Evolutionary conservation across 106 monocot genomes (phyloP).

Genomic region (Posidonia australis): DNA sequence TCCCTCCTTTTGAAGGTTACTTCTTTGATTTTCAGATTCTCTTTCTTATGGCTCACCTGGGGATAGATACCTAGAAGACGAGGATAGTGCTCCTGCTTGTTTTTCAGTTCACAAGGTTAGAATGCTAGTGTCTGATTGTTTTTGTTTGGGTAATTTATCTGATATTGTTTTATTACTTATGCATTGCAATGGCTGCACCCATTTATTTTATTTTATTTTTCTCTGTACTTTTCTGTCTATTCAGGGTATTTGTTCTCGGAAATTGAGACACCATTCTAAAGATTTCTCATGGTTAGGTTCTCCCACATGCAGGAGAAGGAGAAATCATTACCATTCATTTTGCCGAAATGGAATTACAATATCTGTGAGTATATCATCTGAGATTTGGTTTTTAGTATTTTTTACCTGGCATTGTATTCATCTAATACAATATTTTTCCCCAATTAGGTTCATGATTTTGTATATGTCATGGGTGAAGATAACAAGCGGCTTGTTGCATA

Average conservation of each 20-base stretch:
- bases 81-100: background rate
- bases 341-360: slow-evolving; percentile 55
- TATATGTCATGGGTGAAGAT: slow-evolving; percentile 62
- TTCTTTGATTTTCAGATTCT: background rate
- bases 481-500: slow-evolving; percentile 73
- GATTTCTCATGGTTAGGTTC: slow-evolving; percentile 79
- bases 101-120: background rate
- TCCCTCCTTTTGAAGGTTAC: background rate
- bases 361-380: slow-evolving; percentile 45
- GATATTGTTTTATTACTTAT: background rate
- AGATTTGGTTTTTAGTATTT: background rate
- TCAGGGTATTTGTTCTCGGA: slow-evolving; percentile 40
- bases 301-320: slow-evolving; percentile 44
- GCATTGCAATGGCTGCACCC: background rate
- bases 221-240: slow-evolving; percentile 7
- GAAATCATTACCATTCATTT: slow-evolving; percentile 71
- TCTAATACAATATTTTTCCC: background rate
- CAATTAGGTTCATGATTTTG: slow-evolving; percentile 66
- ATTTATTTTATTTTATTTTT: slow-evolving; percentile 7
- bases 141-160: background rate
- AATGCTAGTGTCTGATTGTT: background rate
- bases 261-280: slow-evolving; percentile 27
- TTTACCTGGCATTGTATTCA: background rate
- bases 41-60: background rate
- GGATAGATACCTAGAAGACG: background rate